Evolutionary conservation across 2,329 filamentous ascomycete genomes (phyloP), one percentile per base, ranked within the genome.

Genomic region (Rhinocladiella similis): DNA sequence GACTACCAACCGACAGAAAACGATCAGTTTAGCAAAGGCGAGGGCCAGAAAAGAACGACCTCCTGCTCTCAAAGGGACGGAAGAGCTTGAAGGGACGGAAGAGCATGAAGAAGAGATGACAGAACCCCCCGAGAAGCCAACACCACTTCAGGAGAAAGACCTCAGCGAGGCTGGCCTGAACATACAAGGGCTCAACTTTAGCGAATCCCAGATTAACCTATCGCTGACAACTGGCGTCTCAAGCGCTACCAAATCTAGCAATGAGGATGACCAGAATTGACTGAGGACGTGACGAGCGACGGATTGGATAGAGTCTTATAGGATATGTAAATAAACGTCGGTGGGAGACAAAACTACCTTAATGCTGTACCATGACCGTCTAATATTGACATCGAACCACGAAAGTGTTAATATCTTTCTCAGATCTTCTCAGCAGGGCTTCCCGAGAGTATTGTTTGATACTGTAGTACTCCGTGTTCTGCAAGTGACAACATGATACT

Each of bases 1-100:
- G 18, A 94, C 90, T 3, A 96, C 91, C 3, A 97, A 97, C 74
- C 93, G 96, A 70, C 92, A 97, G 70, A 94, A 96, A 78, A 99
- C 94, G 0, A 96, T 99, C 53, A 94, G 89, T 22, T 83, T 99
- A 5, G 83, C 87, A 53, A 96, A 96, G 75, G 94, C 94, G 12
- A 86, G 88, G 56, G 83, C 88, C 60, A 90, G 95, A 86, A 89
- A 89, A 54, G 91, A 96, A 69, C 84, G 94, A 4, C 94, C 94
- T 1, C 94, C 92, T 25, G 91, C 91, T 1, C 78, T 97, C 54
- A 93, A 94, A 87, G 88, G 77, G 16, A 68, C 72, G 43, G 67
- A 70, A 33, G 29, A 12, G 29, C 6, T 33, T 13, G 57, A 59
- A 87, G 88, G 77, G 16, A 68, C 72, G 43, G 67, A 70, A 33